Evolutionary conservation across 768 basidiomycete species (phyloP), one percentile per base, ranked within the genome.

Genomic region (Daedaleopsis nitida): DNA sequence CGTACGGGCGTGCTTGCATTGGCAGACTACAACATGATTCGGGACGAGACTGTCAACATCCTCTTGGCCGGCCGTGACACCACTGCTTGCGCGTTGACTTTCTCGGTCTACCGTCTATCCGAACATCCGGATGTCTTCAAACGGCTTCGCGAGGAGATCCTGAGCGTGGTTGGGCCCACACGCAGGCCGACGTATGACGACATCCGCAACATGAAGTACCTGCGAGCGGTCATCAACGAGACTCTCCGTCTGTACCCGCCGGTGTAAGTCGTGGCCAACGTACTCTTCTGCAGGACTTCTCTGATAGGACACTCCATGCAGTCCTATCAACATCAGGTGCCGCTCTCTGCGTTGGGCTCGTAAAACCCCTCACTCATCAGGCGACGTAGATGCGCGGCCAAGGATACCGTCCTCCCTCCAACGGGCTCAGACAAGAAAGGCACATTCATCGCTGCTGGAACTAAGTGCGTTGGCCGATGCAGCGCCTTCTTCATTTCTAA

Each of bases 131-230:
- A 78, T 4, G 75, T 86, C 16, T 63, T 81, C 0, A 53, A 64
- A 5, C 75, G 77, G 8, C 78, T 88, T 12, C 80, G 83, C 14
- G 72, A 77, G 27, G 86, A 88, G 66, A 77, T 87, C n/a, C 58
- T 81, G 5, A 69, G 71, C 11, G 72, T 74, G 13, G 76, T 86
- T 19, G 85, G 85, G 0, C 68, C 74, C 6, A 72, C 66, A 2
- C 69, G 76, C 12, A 62, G 76, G 2, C 86, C 86, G 0, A 81
- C 83, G 2, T 82, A 81, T 63, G 84, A 85, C 42, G 79, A 84
- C 50, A 76, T 87, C 62, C 74, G 81, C 35, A 77, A 80, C 13
- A 81, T 86, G 83, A 84, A 83, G 59, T 88, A 82, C 65, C 39
- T 66, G 24, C 55, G 61, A 9, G 65, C 65, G 1, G 65, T 63